Conservation (phyloP, 2,329 filamentous ascomycete species). For the Phoma herbarum region DNA sequence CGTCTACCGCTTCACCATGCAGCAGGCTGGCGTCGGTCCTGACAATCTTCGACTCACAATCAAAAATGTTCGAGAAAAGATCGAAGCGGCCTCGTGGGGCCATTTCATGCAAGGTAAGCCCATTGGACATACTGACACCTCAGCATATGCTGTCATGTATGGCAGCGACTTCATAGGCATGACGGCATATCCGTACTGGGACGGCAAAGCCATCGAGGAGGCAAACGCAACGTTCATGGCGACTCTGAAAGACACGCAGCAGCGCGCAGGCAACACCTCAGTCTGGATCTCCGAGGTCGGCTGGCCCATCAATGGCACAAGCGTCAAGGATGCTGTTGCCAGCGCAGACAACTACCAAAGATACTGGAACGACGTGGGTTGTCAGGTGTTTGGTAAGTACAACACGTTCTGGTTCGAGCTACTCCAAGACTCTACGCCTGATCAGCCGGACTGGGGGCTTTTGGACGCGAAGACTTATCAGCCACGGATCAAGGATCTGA, state of each 20-base stretch:
- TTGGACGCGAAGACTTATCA: conserved; percentile 27
- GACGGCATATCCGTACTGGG: conserved; percentile 48
- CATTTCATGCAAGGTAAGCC: conserved; percentile 53
- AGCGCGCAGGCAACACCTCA: conserved; percentile 30
- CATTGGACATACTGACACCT: conserved; percentile 48
- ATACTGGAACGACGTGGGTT: conserved; percentile 45
- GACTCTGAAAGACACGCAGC: conserved; percentile 32
- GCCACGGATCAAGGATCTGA: conserved; percentile 33
- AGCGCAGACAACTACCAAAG: conserved; percentile 34
- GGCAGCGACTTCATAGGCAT: conserved; percentile 47
- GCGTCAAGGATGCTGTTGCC: conserved; percentile 25
- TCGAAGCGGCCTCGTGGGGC: conserved; percentile 67
- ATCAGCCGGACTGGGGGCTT: conserved; percentile 40
- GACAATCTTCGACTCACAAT: conserved; percentile 68
- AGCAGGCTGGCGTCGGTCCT: conserved; percentile 70
- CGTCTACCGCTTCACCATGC: conserved; percentile 66
- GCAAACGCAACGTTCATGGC: conserved; percentile 50
- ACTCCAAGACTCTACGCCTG: conserved; percentile 31
- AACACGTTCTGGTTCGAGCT: conserved; percentile 49
- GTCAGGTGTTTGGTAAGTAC: conserved; percentile 40
- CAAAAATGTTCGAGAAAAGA: conserved; percentile 45
- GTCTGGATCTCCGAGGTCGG: conserved; percentile 51
- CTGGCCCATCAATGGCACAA: conserved; percentile 38
- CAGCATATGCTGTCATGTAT: conserved; percentile 33
- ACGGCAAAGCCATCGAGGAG: conserved; percentile 41